Evolutionary conservation across 2,329 filamentous ascomycete species (phyloP), one percentile per base, ranked within the genome.

Genomic region (Verticillium albo-atrum): DNA sequence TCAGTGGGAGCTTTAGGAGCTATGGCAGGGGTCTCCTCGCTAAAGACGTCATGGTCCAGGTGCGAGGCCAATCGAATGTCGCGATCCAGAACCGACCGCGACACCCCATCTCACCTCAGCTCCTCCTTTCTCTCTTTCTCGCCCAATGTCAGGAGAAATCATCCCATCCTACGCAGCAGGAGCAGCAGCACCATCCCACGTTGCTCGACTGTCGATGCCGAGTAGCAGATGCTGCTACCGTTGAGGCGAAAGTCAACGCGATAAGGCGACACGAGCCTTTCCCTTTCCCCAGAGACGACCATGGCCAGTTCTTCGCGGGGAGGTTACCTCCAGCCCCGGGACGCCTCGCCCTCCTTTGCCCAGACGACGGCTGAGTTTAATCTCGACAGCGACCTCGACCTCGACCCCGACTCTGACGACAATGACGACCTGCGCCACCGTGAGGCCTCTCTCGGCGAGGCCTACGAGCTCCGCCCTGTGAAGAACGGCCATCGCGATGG

Each of bases 361-460:
- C 75, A 75, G 66, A 76, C 74, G 34, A 71, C 72, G 51, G 68
- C 71, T 53, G 73, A 75, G 54, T 70, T 74, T 63, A 66, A 61
- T 55, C 70, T 75, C 56, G 72, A 75, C 59, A 70, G 71, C 64
- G 70, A 68, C 65, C 70, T 73, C 63, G 70, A 72, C 32, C 34
- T 55, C 28, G 60, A 60, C 17, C 30, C 37, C 20, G 69, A 64
- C 60, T 63, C 64, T 37, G 64, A 64, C 32, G 65, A 67, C 25
- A 60, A 61, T 15, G 63, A 63, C n/a, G 62, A 62, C 58, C 65
- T 75, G 58, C 70, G 69, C 14, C 69, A 56, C 25, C 62, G 37
- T 14, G 57, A 62, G 26, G 58, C 71, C 47, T 65, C 68, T 54
- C 66, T 66, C 56, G 63, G 64, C 53, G 71, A 75, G 58, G 65